Evolutionary conservation across 257 asterid genomes (phyloP).

Genomic region (Ballota nigra): DNA sequence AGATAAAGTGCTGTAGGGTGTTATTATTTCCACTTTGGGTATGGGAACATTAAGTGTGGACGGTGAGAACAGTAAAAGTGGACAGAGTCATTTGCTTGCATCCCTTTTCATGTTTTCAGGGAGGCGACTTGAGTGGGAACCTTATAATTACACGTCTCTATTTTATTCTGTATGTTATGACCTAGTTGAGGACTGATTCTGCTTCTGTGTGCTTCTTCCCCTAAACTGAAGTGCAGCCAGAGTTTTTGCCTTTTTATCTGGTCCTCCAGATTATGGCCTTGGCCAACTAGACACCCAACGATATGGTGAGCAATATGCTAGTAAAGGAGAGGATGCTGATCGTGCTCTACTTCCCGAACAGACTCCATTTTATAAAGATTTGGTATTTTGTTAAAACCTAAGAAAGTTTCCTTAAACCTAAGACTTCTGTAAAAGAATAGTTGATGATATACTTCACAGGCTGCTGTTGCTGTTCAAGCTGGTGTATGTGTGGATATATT

Average conservation of each 20-base stretch:
- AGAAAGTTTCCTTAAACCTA: conserved; percentile 13
- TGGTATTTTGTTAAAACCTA: conserved; percentile 52
- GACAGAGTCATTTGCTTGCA: conserved; percentile 5
- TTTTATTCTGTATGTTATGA: conserved; percentile 18
- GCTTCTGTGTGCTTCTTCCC: conserved; percentile 21
- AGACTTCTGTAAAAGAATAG: conserved; percentile 25
- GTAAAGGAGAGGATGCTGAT: conserved; percentile 99
- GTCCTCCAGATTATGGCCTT: conserved; percentile 96
- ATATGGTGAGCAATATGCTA: conserved; percentile 98
- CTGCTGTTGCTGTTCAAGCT: conserved; percentile 98
- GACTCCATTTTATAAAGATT: conserved; percentile 90
- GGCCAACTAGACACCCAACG: conserved; percentile 97
- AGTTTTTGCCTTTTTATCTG: conserved; percentile 90
- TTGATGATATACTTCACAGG: conserved; percentile 58
- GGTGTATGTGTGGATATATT: conserved; percentile 95
- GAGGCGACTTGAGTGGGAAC: not conserved
- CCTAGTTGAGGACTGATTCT: conserved; percentile 26
- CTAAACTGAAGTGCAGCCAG: conserved; percentile 71
- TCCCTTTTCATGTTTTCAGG: conserved; percentile 7
- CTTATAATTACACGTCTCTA: conserved; percentile 3
- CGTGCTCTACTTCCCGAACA: conserved; percentile 98
- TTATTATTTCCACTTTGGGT: not conserved
- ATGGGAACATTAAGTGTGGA: not conserved
- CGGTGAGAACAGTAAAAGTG: not conserved
- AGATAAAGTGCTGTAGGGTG: not conserved